phyloP scores from a whole-genome alignment of 2,329 filamentous ascomycete genomes.

The Periconia sp. region DNA sequence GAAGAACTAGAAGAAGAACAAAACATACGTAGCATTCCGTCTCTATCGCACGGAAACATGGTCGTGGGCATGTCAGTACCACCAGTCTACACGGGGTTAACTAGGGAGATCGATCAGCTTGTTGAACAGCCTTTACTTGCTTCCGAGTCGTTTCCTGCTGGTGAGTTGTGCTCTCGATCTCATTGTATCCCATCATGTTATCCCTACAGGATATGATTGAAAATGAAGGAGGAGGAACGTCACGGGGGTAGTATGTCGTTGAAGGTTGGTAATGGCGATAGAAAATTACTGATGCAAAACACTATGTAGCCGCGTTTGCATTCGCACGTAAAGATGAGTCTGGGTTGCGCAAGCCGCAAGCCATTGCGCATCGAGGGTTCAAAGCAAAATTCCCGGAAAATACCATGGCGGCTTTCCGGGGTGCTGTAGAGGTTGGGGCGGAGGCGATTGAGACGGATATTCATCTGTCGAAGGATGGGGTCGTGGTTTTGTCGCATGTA shows the following conservation, averaged over 20 bases:
- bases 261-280: neutral
- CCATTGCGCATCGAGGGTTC: constrained; percentile 78
- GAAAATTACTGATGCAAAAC: constrained; percentile 13
- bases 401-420: constrained; percentile 75
- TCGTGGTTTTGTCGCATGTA: constrained; percentile 84
- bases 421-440: constrained; percentile 71
- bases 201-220: no score
- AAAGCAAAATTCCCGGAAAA: constrained; percentile 83
- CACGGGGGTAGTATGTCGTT: neutral
- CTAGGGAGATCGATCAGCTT: constrained; percentile 36
- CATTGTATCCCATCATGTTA: no score
- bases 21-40: no score
- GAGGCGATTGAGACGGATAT: constrained; percentile 88
- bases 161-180: constrained; percentile 13
- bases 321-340: constrained; percentile 38
- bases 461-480: constrained; percentile 77
- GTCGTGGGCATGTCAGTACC: constrained; percentile 32
- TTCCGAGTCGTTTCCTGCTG: constrained; percentile 32
- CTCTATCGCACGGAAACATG: constrained; percentile 23
- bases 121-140: constrained; percentile 37
- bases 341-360: constrained; percentile 60
- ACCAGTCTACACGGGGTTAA: constrained; percentile 39
- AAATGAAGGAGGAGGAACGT: no score
- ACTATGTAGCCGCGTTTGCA: constrained; percentile 37
- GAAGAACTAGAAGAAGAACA: constrained; percentile 7